phyloP scores from a whole-genome alignment of 441 rosid genomes.

The Arabidopsis hybrid region DNA sequence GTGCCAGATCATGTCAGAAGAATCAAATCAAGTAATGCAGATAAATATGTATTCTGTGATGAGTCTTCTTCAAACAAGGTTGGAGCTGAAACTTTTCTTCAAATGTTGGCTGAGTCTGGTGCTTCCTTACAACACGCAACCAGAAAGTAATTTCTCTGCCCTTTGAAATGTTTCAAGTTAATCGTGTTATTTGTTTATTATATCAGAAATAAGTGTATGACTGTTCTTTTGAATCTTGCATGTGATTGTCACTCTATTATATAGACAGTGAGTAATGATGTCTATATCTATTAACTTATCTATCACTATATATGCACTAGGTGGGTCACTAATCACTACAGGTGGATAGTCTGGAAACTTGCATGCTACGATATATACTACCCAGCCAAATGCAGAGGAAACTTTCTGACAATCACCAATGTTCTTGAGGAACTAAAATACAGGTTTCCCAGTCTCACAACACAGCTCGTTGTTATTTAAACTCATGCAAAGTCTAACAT shows the following conservation, averaged over 20 bases:
- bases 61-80: constrained; percentile 58
- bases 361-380: constrained; percentile 72
- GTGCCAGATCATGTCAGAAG: constrained; percentile 48
- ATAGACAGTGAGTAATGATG: constrained; percentile 8
- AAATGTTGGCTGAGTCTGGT: constrained; percentile 72
- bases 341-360: constrained; percentile 98
- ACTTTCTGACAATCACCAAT: constrained; percentile 71
- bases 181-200: constrained; percentile 27
- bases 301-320: constrained; percentile 52
- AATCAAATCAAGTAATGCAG: constrained; percentile 68
- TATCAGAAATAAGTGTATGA: background rate
- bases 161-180: constrained; percentile 22
- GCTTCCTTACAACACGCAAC: constrained; percentile 68
- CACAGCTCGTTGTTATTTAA: constrained; percentile 27
- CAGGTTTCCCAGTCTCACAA: constrained; percentile 54
- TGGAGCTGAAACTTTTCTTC: constrained; percentile 66
- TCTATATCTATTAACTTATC: constrained; percentile 15
- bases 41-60: constrained; percentile 61
- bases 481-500: constrained; percentile 37
- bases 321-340: constrained; percentile 92
- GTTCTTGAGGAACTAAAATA: constrained; percentile 85
- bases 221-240: background rate
- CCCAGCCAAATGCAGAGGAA: constrained; percentile 57
- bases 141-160: constrained; percentile 59
- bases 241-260: constrained; percentile 21